Base-by-base conservation (phyloP, 164 flowering plant species). In the Paratinospora sagittata region DNA sequence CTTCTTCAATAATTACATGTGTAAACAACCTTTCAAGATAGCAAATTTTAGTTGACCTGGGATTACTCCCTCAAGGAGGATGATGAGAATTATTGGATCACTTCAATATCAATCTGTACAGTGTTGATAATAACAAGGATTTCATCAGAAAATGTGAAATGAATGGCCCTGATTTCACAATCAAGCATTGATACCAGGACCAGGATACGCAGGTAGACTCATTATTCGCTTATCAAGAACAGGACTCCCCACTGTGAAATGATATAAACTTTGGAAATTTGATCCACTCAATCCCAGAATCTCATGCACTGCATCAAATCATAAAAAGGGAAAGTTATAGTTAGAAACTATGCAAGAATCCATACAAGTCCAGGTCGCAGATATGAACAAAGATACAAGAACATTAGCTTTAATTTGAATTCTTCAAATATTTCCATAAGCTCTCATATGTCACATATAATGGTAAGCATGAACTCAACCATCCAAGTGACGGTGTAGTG, bases 121-220 rank as follows among this genome's bases (percentile, higher is more conserved):
- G 61, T 55, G 24, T 55, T 52, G 10, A n/a, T 55, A 34, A 58
- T 36, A 36, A 36, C 10, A 17, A 14, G 36, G 34, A 13, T 26
- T 17, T 57, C 13, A 64, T n/a, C 26, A 63, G 11, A 27, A 41
- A 1, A 27, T 21, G 1, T 10, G 49, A 10, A 37, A 26, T 7
- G 13, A 43, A 43, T 4, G 4, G 2, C 14, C 47, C 45, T 41
- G 45, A 41, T 52, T 52, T n/a, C 11, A 27, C 24, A 12, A 33
- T 80, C 77, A 90, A 19, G 90, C 89, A 78, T 88, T 92, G 67
- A 77, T n/a, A 4, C 34, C 71, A n/a, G 97, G 98, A 24, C 98
- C 98, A 17, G 96, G 98, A 82, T 94, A 94, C 17, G 97, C 97
- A 70, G 96, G 98, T 37, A 94, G 76, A 77, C 92, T 94, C 98